Evolutionary conservation across 352 stramenopile genomes (phyloP), one percentile per base, ranked within the genome.

Genomic region (Pythium oligandrum): DNA sequence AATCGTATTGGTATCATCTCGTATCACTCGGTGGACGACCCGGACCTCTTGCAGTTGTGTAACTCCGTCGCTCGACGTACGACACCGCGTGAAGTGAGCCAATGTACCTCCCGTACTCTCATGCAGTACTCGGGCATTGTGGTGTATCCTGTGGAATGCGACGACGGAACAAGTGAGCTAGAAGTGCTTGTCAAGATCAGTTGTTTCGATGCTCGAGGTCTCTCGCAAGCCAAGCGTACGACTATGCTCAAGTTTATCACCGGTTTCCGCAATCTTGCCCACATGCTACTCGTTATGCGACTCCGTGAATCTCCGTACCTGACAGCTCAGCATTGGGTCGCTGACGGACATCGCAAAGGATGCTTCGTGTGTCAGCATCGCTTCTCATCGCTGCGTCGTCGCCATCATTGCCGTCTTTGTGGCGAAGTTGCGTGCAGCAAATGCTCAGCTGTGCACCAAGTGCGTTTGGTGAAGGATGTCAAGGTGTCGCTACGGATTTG

Each of bases 351-450:
- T 17, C 64, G 78, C 45, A 87, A 86, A 51, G 77, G 58, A 48
- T 90, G 80, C 53, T 61, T 59, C 12, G 62, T 84, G 44, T 90
- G 80, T 44, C 62, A 73, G n/a, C 59, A 75, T 33, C 69, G 71
- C 30, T 90, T 90, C 55, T 59, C 64, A 33, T 73, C 74, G 37
- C 75, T 83, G 30, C 55, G 75, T 26, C 59, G 63, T 1, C 70
- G 77, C 44, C 80, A 91, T 54, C 80, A 91, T 57, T 91, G 80
- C 44, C 78, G 80, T 2, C 70, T 91, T 0, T 91, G 80, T 53
- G 78, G 80, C 4, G 78, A 89, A 52, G 71, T 87, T 4, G 70
- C 75, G 43, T 90, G 80, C 32, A 78, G 76, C 47, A 88, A 88
- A 52, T 92, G 82, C 64, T 88, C 73, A 30, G 62, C 70, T 3